Evolutionary conservation across 495 filamentous ascomycete genomes (phyloP).

Genomic region (Penicillium manginii): DNA sequence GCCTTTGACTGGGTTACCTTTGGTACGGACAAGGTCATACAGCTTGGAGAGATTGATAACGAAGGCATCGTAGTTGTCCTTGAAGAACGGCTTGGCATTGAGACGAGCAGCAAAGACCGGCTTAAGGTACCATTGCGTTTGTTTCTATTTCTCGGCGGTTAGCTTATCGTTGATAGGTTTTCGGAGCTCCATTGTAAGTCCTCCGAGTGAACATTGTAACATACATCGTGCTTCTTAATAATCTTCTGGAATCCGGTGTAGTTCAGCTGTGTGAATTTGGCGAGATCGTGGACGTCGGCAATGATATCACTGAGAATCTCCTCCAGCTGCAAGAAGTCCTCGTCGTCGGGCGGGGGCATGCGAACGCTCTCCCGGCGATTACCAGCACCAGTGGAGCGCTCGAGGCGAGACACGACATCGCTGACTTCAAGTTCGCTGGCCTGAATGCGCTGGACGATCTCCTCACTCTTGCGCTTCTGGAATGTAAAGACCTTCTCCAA

Average conservation of each 20-base stretch:
- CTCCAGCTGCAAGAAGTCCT: conserved; percentile 92
- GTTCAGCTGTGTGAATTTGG: conserved; percentile 97
- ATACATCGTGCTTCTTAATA: conserved; percentile 98
- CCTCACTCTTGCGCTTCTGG: conserved; percentile 92
- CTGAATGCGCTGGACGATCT: conserved; percentile 88
- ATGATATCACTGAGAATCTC: conserved; percentile 97
- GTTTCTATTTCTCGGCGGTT: conserved; percentile 64
- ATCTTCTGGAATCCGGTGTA: conserved; percentile 99
- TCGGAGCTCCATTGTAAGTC: neutral
- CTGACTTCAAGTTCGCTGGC: conserved; percentile 85
- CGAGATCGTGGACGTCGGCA: conserved; percentile 96
- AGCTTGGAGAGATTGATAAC: conserved; percentile 94
- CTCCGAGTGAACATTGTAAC: conserved; percentile 30
- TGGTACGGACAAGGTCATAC: conserved; percentile 90
- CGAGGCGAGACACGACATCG: conserved; percentile 77
- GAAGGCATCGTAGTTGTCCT: conserved; percentile 96
- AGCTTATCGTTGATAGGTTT: neutral
- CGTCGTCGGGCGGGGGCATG: conserved; percentile 61
- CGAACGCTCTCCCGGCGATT: conserved; percentile 28
- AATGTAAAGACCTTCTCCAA: conserved; percentile 96
- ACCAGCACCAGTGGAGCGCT: conserved; percentile 33
- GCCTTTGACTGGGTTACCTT: conserved; percentile 89
- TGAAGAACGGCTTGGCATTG: conserved; percentile 96
- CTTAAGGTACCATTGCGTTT: conserved; percentile 89
- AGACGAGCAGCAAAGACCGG: conserved; percentile 92